Percentiles rank a stretch among this genome's conserved stretches.
These are phyloP conservation scores for Venturia aucupariae DNA, from an alignment of 2,329 filamentous ascomycete species.

Conservation along the genomic window DNA sequence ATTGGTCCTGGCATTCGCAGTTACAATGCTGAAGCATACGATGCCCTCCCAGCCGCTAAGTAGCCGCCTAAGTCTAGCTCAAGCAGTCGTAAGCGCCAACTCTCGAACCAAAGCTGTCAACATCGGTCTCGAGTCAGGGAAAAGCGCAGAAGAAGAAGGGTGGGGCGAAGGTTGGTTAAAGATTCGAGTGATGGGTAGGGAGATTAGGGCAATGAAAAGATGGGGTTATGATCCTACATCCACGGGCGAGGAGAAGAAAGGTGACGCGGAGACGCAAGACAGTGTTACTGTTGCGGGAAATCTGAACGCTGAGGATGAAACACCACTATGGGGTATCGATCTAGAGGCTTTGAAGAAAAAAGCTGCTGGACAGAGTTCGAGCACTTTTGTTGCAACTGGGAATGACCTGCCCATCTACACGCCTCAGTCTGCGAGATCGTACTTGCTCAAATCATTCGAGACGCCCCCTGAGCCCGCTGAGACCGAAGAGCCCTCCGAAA, in stretches of 20 bases:
- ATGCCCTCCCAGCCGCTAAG: conserved; percentile 80
- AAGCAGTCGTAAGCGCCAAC: conserved; percentile 76
- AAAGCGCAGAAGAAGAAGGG: conserved; percentile 58
- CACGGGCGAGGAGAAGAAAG: conserved; percentile 17
- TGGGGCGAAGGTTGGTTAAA: conserved; percentile 69
- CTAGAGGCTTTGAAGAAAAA: conserved; percentile 43
- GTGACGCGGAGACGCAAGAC: conserved; percentile 18
- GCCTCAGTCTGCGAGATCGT: conserved; percentile 57
- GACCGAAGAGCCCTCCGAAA: not conserved
- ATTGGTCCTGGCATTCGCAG: conserved; percentile 69
- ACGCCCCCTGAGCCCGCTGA: conserved; percentile 22
- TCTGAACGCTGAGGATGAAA: conserved; percentile 25
- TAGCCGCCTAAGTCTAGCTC: conserved; percentile 72
- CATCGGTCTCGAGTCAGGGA: conserved; percentile 59
- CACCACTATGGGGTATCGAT: conserved; percentile 50
- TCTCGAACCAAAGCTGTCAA: conserved; percentile 67
- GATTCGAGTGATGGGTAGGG: conserved; percentile 62
- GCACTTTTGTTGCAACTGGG: conserved; percentile 13
- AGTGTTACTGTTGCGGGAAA: conserved; percentile 2
- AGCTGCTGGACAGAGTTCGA: conserved; percentile 25
- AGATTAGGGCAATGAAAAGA: conserved; percentile 66
- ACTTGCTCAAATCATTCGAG: conserved; percentile 51
- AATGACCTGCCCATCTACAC: conserved; percentile 61
- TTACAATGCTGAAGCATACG: conserved; percentile 64
- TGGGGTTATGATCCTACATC: conserved; percentile 53